These are phyloP conservation scores for Lachnellula suecica DNA, from an alignment of 2,329 filamentous ascomycete species.

Conservation along the genomic window DNA sequence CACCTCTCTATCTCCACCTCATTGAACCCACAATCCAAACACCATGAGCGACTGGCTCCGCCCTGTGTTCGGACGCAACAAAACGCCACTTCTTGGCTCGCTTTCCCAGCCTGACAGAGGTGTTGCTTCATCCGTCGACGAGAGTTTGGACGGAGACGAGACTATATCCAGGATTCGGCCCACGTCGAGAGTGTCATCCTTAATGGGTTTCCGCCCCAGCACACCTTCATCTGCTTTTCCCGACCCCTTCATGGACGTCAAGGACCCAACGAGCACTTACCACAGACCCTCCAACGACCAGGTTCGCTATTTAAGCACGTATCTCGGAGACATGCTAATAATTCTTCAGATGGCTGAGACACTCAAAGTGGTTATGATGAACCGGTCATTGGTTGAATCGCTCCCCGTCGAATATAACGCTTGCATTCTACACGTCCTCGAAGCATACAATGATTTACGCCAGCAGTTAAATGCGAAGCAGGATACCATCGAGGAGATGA, in stretches of 20 bases:
- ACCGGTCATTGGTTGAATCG: constrained; percentile 19
- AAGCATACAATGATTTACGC: constrained; percentile 28
- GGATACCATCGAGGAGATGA: constrained; percentile 24
- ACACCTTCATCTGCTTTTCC: constrained; percentile 11
- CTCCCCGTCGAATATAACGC: constrained; percentile 32
- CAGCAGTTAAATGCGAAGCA: constrained; percentile 21
- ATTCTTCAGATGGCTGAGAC: constrained; percentile 26
- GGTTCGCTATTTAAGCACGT: not conserved
- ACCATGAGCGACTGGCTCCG: constrained; percentile 30
- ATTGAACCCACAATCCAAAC: not conserved
- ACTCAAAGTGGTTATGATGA: constrained; percentile 34
- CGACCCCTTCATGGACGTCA: constrained; percentile 22
- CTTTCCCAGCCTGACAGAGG: constrained; percentile 6
- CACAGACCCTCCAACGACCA: constrained; percentile 31
- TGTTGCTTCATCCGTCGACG: constrained; percentile 13
- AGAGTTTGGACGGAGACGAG: constrained; percentile 20
- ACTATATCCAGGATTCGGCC: constrained; percentile 15
- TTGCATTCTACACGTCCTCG: constrained; percentile 32
- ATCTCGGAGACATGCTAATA: not conserved
- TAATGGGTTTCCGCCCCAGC: constrained; percentile 17
- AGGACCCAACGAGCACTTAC: constrained; percentile 25
- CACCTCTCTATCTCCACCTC: not conserved
- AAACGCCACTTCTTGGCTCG: constrained; percentile 15
- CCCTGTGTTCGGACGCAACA: constrained; percentile 25
- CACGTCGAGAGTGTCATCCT: constrained; percentile 27